Conservation (phyloP, 2,329 filamentous ascomycete species). For the Botrytis medusae region DNA sequence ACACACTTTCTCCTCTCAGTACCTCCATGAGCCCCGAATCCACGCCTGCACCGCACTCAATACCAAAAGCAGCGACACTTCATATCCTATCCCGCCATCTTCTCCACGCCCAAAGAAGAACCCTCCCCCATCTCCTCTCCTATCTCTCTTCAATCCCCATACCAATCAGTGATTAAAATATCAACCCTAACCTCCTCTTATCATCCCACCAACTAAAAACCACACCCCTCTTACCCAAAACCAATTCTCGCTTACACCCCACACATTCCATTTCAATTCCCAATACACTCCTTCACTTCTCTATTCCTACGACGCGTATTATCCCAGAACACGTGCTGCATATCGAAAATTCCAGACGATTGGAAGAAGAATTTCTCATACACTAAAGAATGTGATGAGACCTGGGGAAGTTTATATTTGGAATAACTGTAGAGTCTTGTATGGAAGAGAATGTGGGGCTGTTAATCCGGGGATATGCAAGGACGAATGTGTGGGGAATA, state of each 20-base stretch:
- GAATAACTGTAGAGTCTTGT: neutral
- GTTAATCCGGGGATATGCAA: neutral
- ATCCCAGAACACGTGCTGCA: neutral
- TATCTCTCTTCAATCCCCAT: too few species aligned
- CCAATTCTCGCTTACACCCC: too few species aligned
- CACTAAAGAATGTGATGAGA: accelerated
- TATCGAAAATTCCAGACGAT: neutral
- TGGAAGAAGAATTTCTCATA: neutral
- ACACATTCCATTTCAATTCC: neutral
- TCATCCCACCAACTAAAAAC: too few species aligned
- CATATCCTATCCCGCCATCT: neutral
- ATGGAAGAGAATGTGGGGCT: neutral
- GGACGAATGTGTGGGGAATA: neutral
- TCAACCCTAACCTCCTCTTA: too few species aligned
- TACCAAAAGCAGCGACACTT: too few species aligned
- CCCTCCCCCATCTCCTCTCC: neutral
- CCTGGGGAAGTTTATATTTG: neutral
- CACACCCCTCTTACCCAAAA: too few species aligned
- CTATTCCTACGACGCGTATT: neutral
- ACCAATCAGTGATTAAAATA: too few species aligned
- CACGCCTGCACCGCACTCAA: too few species aligned
- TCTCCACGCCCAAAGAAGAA: neutral
- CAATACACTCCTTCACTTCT: neutral
- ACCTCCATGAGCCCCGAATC: too few species aligned
- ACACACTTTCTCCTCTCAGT: too few species aligned